phyloP scores from a whole-genome alignment of 192 early-diverging fungal genomes.

The Ambispora gerdemannii region DNA sequence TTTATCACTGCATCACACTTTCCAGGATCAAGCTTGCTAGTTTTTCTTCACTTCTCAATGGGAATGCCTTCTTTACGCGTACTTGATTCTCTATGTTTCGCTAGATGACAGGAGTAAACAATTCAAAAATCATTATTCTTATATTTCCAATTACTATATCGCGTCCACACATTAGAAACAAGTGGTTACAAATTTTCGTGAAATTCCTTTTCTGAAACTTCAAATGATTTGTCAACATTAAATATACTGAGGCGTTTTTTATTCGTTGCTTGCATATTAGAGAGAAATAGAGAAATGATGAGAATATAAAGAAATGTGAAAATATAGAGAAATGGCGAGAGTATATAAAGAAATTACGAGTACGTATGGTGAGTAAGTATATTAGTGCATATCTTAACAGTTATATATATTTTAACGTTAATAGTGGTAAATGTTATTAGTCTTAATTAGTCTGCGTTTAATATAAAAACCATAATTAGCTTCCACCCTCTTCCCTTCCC shows the following conservation, averaged over 20 bases:
- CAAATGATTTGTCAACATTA: conserved; percentile 18
- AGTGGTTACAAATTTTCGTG: conserved; percentile 27
- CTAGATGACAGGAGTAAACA: not conserved
- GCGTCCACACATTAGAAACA: conserved; percentile 27
- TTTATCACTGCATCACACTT: conserved; percentile 13
- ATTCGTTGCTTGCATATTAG: too few species aligned
- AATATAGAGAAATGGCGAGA: too few species aligned
- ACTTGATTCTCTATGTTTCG: conserved; percentile 14
- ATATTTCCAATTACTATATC: conserved; percentile 7
- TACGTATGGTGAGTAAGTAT: too few species aligned
- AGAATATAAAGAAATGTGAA: too few species aligned
- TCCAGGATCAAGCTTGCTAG: not conserved
- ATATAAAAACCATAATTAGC: too few species aligned
- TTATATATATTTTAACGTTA: too few species aligned
- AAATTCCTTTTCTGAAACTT: conserved; percentile 15
- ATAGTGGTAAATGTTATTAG: too few species aligned
- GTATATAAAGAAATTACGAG: too few species aligned
- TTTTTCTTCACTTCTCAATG: not conserved
- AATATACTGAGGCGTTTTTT: conserved; percentile 22
- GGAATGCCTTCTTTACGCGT: not conserved
- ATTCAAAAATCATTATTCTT: conserved; percentile 5
- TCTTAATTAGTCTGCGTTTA: too few species aligned
- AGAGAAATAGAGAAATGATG: too few species aligned
- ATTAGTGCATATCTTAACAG: too few species aligned
- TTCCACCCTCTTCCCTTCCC: too few species aligned